These are phyloP conservation scores for Syzygium aromaticum DNA, from an alignment of 345 rosid genomes.

Conservation along the genomic window DNA sequence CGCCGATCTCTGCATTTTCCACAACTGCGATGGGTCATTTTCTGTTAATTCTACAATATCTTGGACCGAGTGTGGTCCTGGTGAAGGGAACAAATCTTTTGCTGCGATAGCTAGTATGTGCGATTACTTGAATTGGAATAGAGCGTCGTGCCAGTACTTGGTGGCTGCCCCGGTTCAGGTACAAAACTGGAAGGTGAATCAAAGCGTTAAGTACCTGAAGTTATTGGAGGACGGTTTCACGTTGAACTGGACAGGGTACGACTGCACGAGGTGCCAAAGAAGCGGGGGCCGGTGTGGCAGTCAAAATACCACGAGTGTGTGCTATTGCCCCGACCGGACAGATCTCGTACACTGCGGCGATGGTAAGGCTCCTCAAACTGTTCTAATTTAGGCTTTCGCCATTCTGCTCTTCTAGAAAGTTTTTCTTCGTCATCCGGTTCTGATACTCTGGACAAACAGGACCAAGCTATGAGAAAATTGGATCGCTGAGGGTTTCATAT, in stretches of 20 bases:
- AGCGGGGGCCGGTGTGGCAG: slow-evolving; percentile 21
- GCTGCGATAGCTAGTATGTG: slow-evolving; percentile 9
- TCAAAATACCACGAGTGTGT: background rate
- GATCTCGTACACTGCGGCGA: slow-evolving; percentile 4
- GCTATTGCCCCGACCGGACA: slow-evolving; percentile 18
- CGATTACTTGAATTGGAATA: background rate
- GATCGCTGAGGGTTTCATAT: background rate
- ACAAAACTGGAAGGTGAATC: slow-evolving; percentile 4
- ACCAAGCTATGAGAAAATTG: background rate
- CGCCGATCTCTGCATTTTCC: slow-evolving; percentile 15
- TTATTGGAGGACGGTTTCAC: slow-evolving; percentile 9
- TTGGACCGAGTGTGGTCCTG: slow-evolving; percentile 2
- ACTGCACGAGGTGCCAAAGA: slow-evolving; percentile 8
- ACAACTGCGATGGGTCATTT: slow-evolving; percentile 5
- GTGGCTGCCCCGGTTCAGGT: background rate
- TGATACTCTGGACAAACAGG: background rate
- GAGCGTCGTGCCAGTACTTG: background rate
- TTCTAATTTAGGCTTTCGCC: background rate
- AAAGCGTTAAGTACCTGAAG: slow-evolving; percentile 3
- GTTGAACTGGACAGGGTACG: slow-evolving; percentile 11
- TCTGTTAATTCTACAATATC: background rate
- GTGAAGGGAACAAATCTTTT: background rate
- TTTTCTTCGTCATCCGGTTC: background rate
- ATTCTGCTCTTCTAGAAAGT: background rate
- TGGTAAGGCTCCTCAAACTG: slow-evolving; percentile 1